Evolutionary conservation across 345 rosid species (phyloP).

Genomic region (Clarkia xantiana): DNA sequence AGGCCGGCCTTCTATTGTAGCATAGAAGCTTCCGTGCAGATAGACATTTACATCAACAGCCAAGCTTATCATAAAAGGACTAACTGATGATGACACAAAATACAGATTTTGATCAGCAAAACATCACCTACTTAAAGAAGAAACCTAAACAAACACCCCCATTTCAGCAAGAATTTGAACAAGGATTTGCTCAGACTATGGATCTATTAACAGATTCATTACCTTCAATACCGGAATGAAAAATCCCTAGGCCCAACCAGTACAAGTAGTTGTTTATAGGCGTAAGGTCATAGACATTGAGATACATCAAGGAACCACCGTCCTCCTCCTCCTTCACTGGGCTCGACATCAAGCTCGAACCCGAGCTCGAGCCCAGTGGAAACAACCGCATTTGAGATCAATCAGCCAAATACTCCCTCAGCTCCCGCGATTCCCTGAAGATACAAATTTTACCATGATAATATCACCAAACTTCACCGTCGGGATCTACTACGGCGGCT

Average conservation of each 20-base stretch:
- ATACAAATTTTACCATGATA: neutral
- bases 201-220: neutral
- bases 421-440: neutral
- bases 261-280: slow-evolving; percentile 83
- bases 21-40: no score
- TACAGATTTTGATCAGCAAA: no score
- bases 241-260: slow-evolving; percentile 86
- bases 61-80: no score
- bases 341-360: slow-evolving; percentile 35
- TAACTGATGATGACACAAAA: no score
- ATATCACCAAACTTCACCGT: no score
- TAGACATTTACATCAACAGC: no score
- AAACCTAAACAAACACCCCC: no score
- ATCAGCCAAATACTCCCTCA: slow-evolving; percentile 1
- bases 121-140: no score
- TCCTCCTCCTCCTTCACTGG: slow-evolving; percentile 30
- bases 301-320: slow-evolving; percentile 33
- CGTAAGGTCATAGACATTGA: slow-evolving; percentile 92
- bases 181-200: no score
- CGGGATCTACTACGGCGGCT: no score
- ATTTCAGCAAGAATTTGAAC: no score
- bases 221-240: slow-evolving; percentile 97
- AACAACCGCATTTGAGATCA: slow-evolving; percentile 53
- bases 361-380: slow-evolving; percentile 15
- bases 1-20: no score